Base-by-base conservation (phyloP, 495 filamentous ascomycete genomes). In the Talaromyces borbonicus region DNA sequence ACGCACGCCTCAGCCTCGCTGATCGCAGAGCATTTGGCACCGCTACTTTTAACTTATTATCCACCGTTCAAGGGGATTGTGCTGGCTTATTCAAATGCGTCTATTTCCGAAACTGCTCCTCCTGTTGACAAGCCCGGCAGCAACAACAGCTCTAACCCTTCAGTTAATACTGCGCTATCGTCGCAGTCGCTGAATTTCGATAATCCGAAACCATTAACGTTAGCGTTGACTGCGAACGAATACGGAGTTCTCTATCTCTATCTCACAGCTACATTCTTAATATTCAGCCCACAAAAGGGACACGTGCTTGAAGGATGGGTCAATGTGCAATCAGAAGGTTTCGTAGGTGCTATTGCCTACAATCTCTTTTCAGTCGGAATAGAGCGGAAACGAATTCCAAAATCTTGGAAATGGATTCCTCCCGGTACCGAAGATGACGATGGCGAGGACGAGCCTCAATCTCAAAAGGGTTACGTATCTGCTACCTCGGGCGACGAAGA, bases 301-400 rank as follows among this genome's bases (percentile, higher is more conserved):
- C 66, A 68, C 20, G 62, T 57, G 26, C 60, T 89, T 19, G 75
- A 84, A 43, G 85, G 80, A 9, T 79, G 68, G 59, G 73, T 88
- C 24, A 86, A 83, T 51, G 63, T 87, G 26, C 80, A 84, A 55
- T 83, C 78, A n/a, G 77, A 83, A 47, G 77, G 78, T 7, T 81
- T 87, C 55, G 55, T 90, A 1, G 82, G 82, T 18, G 63, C 87
- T 3, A 68, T 87, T 2, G 81, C 79, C 11, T 78, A 79, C 53
- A 90, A 90, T 59, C 63, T 85, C 14, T 87, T 89, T 70, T 83
- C 79, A 49, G 83, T 83, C 1, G 79, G 74, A 31, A 80, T 90
- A 40, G 77, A 82, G 49, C 65, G 73, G 50, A 75, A 75, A 52
- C 69, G 77, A 47, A 65, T 90, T 15, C 85, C 85, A 6, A 58